phyloP scores from a whole-genome alignment of 352 stramenopile species.

The Globisporangium polare region DNA sequence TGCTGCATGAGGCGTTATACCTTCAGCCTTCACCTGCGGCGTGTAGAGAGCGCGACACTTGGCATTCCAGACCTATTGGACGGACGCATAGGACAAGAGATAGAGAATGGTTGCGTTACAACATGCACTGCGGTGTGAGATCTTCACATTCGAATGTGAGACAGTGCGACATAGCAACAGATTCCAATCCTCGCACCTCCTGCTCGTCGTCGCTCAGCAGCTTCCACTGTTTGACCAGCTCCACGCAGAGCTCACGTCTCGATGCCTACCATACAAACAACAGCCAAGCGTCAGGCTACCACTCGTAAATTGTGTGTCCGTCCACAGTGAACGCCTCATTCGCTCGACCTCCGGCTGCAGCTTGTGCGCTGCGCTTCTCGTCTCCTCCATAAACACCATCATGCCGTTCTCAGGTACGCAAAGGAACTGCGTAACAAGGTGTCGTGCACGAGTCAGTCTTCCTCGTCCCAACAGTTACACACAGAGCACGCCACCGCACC shows the following conservation, averaged over 20 bases:
- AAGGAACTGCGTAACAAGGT: conserved; percentile 24
- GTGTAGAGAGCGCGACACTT: conserved; percentile 7
- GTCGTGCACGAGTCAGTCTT: background rate
- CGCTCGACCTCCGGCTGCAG: conserved; percentile 24
- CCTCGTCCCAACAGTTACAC: background rate
- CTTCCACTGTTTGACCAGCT: conserved; percentile 26
- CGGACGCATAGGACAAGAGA: background rate
- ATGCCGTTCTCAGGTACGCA: conserved; percentile 24
- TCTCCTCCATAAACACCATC: conserved; percentile 35
- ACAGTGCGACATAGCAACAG: background rate
- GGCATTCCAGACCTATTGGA: conserved; percentile 14
- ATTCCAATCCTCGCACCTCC: conserved; percentile 16
- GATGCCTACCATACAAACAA: conserved; percentile 17
- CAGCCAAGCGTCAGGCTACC: background rate
- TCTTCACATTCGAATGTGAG: background rate
- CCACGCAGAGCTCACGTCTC: conserved; percentile 21
- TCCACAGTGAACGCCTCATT: no score
- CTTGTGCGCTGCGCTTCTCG: conserved; percentile 17
- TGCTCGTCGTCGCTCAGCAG: conserved; percentile 25
- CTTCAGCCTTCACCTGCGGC: conserved; percentile 1
- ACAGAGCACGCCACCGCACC: conserved; percentile 18
- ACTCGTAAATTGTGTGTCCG: no score
- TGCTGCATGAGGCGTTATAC: background rate
- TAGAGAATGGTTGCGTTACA: background rate
- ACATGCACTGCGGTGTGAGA: conserved; percentile 3